These are phyloP conservation scores for Luffa aegyptiaca DNA, from an alignment of 306 rosid genomes.

Conservation along the genomic window DNA sequence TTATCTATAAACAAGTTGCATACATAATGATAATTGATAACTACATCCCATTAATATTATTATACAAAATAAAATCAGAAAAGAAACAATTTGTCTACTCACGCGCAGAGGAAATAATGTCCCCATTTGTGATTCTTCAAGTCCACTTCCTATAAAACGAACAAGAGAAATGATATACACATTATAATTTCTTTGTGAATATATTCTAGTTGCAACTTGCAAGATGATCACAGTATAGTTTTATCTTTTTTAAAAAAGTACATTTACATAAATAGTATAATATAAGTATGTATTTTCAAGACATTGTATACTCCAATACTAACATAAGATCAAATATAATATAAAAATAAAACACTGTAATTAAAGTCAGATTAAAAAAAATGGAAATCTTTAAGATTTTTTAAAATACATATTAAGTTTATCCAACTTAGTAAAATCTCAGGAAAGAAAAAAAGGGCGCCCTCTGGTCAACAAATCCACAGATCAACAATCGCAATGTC, in stretches of 20 bases:
- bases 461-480: background rate
- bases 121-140: slow-evolving; percentile 96
- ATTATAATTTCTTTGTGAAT: background rate
- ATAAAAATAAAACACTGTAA: background rate
- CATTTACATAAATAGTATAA: background rate
- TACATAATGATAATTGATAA: background rate
- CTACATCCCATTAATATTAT: background rate
- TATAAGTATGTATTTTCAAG: background rate
- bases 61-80: background rate
- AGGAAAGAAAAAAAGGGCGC: background rate
- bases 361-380: no score
- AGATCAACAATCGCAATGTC: background rate
- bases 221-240: background rate
- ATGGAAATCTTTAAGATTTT: background rate
- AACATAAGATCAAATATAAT: background rate
- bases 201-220: background rate
- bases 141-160: slow-evolving; percentile 55
- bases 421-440: background rate
- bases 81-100: slow-evolving; percentile 16
- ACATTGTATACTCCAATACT: background rate
- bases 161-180: background rate
- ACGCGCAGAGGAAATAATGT: slow-evolving; percentile 95
- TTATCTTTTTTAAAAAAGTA: no score
- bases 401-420: background rate
- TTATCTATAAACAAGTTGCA: background rate